Base-by-base conservation (phyloP, 2,329 filamentous ascomycete species). In the Sporothrix luriei region DNA sequence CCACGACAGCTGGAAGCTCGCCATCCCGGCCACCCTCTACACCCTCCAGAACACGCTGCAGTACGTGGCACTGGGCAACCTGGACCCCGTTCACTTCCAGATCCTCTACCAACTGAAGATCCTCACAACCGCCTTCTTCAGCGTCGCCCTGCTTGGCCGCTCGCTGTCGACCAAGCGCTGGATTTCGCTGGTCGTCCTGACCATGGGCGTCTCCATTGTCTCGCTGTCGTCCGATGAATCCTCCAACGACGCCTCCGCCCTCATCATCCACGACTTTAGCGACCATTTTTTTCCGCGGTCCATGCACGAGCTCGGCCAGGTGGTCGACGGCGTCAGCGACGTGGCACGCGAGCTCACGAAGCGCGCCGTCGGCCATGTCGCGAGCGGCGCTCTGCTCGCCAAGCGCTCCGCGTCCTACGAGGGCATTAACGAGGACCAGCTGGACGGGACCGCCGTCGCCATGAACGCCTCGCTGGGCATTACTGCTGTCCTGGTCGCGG, bases 51-150 rank as follows among this genome's bases (percentile, higher is more conserved):
- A 97, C 77, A 91, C 91, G n/a, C 82, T 98, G 68, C 93, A 97
- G 78, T 99, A 97, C 76, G 87, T 96, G 67, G 94, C 93, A 1
- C 88, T 97, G 13, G 93, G 92, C 72, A 97, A 98, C 74, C 80
- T 98, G 75, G 93, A 97, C 76, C 91, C 94, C 0, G 93, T 95
- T 4, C 93, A 94, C 68, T 98, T 97, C 77, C 94, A 97, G 79
- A 90, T 97, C 71, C 88, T 95, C 33, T 97, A 95, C 78, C 94
- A 99, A 80, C 84, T 98, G 70, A 97, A 97, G 86, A 95, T 98
- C 73, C 86, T 97, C 72, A 92, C 92, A 1, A 95, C 93, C 0
- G 94, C 95, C 2, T 79, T 97, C 40, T 97, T 97, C 79, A 95
- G 91, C 73, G 90, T 97, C 51, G 79, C 88, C 4, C 84, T 98